Percentiles rank a stretch among this genome's conserved stretches.
These are phyloP conservation scores for Dendrocalamus latiflorus DNA, from an alignment of 202 grass and related monocot species.

Conservation along the genomic window DNA sequence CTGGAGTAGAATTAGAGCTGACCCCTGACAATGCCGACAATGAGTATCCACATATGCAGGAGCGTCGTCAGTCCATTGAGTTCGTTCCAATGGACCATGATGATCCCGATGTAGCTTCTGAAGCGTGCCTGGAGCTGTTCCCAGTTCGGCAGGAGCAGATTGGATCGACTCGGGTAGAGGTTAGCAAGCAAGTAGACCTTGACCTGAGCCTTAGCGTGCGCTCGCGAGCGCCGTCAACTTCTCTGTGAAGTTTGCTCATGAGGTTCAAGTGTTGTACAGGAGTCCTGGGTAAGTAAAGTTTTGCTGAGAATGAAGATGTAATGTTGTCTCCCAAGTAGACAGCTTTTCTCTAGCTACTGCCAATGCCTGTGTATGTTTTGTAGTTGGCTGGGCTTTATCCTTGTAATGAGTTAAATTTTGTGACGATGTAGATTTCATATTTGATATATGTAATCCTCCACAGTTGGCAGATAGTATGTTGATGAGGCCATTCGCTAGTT, in stretches of 20 bases:
- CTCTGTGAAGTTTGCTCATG: background rate
- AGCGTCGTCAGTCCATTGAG: background rate
- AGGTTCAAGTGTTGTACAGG: background rate
- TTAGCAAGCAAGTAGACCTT: conserved; percentile 28
- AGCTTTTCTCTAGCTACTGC: no score
- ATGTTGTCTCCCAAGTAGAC: background rate
- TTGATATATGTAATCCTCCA: background rate
- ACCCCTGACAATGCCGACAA: background rate
- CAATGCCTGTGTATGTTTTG: background rate
- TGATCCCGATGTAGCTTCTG: background rate
- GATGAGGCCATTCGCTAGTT: background rate
- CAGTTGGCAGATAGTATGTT: background rate
- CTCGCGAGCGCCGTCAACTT: background rate
- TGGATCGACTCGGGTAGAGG: conserved; percentile 16
- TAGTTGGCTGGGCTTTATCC: background rate
- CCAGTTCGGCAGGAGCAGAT: conserved; percentile 41
- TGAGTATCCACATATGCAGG: background rate
- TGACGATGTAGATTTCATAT: background rate
- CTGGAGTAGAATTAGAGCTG: background rate
- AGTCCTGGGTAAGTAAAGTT: background rate
- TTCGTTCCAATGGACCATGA: conserved; percentile 1
- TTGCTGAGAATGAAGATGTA: background rate
- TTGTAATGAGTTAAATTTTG: background rate
- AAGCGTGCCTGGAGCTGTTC: conserved; percentile 54
- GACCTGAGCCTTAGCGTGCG: conserved; percentile 28